Evolutionary conservation across 1,284 basidiomycete species (phyloP).

Genomic region (Microbotryum intermedium): DNA sequence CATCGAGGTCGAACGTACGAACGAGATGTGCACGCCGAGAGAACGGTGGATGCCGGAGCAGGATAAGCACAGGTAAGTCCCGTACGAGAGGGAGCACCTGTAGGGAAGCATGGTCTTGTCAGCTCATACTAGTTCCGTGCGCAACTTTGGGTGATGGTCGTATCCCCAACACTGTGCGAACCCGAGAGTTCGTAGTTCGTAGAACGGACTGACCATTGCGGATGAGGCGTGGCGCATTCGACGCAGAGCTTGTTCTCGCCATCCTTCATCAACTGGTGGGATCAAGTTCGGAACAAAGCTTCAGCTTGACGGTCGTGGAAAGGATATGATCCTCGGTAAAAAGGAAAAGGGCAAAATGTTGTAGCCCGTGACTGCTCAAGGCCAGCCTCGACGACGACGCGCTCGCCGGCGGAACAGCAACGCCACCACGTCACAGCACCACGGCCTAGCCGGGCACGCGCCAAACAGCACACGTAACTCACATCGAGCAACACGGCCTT

Average conservation of each 20-base stretch:
- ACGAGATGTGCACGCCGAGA: conserved; percentile 82
- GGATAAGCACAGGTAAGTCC: conserved; percentile 79
- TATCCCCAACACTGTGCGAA: neutral
- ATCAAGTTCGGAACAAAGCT: too few relatives aligned
- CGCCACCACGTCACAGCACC: neutral
- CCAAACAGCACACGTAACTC: neutral
- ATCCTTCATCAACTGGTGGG: conserved; percentile 29
- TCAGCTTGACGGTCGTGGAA: too few relatives aligned
- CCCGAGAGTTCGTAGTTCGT: too few relatives aligned
- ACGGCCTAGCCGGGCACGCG: neutral
- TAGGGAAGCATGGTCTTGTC: neutral
- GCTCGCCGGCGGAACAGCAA: neutral
- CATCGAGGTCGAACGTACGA: conserved; percentile 48
- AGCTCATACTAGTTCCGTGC: neutral
- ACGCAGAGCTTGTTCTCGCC: conserved; percentile 28
- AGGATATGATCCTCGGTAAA: too few relatives aligned
- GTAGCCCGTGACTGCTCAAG: neutral
- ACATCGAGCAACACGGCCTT: conserved; percentile 27
- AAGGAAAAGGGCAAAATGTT: too few relatives aligned
- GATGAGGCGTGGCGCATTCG: conserved; percentile 21
- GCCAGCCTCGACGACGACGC: neutral
- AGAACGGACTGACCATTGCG: conserved; percentile 9
- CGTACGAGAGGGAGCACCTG: conserved; percentile 38
- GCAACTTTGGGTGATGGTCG: neutral
- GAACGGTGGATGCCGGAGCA: conserved; percentile 84